Conservation (phyloP, 2,329 filamentous ascomycete species). For the Fusarium sp. region DNA sequence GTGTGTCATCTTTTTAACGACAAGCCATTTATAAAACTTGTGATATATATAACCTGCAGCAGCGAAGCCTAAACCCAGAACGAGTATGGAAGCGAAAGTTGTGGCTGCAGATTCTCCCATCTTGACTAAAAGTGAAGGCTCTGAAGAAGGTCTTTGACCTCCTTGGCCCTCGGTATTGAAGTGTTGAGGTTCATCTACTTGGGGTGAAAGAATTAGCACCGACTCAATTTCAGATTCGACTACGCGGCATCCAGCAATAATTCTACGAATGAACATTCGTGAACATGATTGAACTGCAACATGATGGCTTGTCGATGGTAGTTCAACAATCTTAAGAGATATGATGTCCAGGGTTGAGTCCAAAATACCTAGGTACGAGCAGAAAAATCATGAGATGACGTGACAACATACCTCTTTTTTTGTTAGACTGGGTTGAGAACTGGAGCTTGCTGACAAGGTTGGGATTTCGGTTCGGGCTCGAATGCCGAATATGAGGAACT, state of each 20-base stretch:
- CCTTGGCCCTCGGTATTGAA: conserved; percentile 8
- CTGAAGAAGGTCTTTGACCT: conserved; percentile 29
- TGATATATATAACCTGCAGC: conserved; percentile 82
- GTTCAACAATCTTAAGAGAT: neutral
- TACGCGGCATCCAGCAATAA: neutral
- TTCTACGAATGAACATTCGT: neutral
- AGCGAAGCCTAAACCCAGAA: conserved; percentile 73
- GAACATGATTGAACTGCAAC: neutral
- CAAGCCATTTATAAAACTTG: conserved; percentile 86
- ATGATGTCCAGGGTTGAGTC: neutral
- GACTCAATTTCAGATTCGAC: neutral
- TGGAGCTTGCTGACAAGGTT: conserved; percentile 30
- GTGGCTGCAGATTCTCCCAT: conserved; percentile 81
- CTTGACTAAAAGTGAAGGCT: conserved; percentile 62
- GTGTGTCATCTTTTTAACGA: conserved; percentile 91
- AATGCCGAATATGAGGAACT: conserved; percentile 26
- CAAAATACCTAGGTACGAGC: neutral
- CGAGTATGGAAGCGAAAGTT: conserved; percentile 77
- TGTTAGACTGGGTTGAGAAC: conserved; percentile 47
- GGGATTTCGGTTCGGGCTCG: conserved; percentile 32
- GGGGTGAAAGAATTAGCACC: conserved; percentile 15
- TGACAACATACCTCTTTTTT: conserved; percentile 44
- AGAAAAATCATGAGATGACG: neutral
- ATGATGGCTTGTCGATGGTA: neutral
- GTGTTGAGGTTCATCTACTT: conserved; percentile 18